These are phyloP conservation scores for Rhizopogon roseolus DNA, from an alignment of 768 basidiomycete species.

Conservation along the genomic window DNA sequence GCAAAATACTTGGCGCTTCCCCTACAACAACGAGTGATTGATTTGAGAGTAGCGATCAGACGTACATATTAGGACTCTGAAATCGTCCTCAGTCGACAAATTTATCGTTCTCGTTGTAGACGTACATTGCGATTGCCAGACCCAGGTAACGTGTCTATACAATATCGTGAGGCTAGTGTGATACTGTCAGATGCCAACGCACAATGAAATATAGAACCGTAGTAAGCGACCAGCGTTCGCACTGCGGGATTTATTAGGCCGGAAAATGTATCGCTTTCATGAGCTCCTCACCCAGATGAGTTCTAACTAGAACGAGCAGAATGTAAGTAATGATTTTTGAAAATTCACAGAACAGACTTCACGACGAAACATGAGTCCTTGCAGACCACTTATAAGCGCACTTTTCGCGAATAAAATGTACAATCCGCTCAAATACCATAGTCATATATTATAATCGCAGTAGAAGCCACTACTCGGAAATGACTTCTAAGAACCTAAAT, in stretches of 20 bases:
- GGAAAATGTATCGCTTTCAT: neutral
- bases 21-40: neutral
- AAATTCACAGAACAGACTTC: neutral
- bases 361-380: neutral
- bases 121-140: neutral
- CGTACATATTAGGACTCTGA: neutral
- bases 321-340: neutral
- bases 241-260: neutral
- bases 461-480: neutral
- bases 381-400: too few species aligned
- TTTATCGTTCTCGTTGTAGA: neutral
- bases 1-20: neutral
- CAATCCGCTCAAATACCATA: neutral
- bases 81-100: neutral
- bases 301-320: neutral
- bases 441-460: neutral
- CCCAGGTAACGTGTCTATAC: neutral
- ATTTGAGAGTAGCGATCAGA: neutral
- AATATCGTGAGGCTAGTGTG: neutral
- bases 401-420: too few species aligned
- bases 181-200: too few species aligned
- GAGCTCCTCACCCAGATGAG: neutral
- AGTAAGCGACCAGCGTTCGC: neutral
- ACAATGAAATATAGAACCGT: neutral
- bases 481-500: neutral